Base-by-base conservation (phyloP, 2,329 filamentous ascomycete genomes). In the Knufia petricola region DNA sequence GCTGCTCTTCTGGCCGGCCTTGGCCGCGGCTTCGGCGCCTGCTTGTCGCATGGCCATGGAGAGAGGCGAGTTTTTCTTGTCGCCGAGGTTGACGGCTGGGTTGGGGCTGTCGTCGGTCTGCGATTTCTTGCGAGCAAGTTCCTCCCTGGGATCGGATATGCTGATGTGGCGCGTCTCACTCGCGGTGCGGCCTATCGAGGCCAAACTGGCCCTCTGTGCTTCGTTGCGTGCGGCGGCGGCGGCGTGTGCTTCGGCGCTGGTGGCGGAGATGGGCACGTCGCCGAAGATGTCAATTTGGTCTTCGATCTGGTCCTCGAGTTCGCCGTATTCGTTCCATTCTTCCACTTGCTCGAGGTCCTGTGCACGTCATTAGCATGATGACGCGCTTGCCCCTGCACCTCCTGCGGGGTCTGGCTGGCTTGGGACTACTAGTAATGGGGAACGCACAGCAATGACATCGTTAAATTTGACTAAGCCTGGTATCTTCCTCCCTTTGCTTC, bases 311-410 rank as follows among this genome's bases (percentile, higher is more conserved):
- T 90, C 80, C 66, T 88, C 87, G 53, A 98, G 78, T 69, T 96
- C 90, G 67, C 88, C 88, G 67, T 94, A 95, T 66, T 98, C 92
- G 71, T 98, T 98, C 92, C 90, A 96, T 64, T 98, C 92, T 69
- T 98, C 92, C 55, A 96, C 81, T 67, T 96, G 84, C 55, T 90
- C 84, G 43, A 95, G 76, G 64, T 95, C 92, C 89, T 95, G 15
- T 13, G 7, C 10, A 36, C 15, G 13, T 36, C 10, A 13, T 30
- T 30, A n/a, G n/a, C n/a, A n/a, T n/a, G n/a, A n/a, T n/a, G n/a
- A n/a, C n/a, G n/a, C n/a, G n/a, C n/a, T n/a, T n/a, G n/a, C n/a
- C n/a, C n/a, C n/a, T n/a, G n/a, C n/a, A n/a, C n/a, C n/a, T n/a
- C n/a, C n/a, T n/a, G n/a, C n/a, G n/a, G n/a, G n/a, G n/a, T n/a